Base-by-base conservation (phyloP, 768 basidiomycete species). In the Termitomyces sp. region DNA sequence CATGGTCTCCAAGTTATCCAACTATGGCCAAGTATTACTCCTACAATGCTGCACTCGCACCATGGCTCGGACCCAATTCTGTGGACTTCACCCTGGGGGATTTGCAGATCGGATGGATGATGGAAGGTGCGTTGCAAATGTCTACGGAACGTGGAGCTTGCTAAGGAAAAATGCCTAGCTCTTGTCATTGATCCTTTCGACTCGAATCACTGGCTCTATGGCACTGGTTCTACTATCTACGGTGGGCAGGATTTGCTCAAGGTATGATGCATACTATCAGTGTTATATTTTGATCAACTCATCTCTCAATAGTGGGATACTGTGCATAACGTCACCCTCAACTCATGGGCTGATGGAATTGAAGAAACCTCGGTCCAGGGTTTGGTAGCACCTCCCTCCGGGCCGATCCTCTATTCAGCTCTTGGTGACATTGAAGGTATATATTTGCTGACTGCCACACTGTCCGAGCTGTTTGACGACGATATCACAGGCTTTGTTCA, bases 51-150 rank as follows among this genome's bases (percentile, higher is more conserved):
- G 64, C 74, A 6, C 73, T 82, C 50, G 82, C 83, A 0, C 85
- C 85, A 1, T 87, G 84, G 83, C 67, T 86, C 5, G 83, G 84
- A 20, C 75, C 77, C 8, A 73, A 77, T 59, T 72, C 69, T 57
- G 78, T 78, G 8, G 74, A 78, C n/a, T 73, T 71, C 1, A 75
- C 70, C 22, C 65, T 73, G 16, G 78, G 78, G 5, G 71, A 73
- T 41, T 66, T 77, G 54, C 84, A 84, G 59, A 79, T 85, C 48
- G 85, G 86, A 10, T 87, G 85, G 85, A 86, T 86, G 85, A 86
- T 87, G 80, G 85, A 87, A 74, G 70, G 83, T 73, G 57, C 48
- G 69, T 58, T 15, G 12, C 33, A 9, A 45, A 46, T 45, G 37
- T 16, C 24, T 6, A 28, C 44, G 8, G 28, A 10, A 5, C 13